These are phyloP conservation scores for Aspergillus pseudoviridinutans DNA, from an alignment of 2,329 filamentous ascomycete genomes.

Conservation along the genomic window DNA sequence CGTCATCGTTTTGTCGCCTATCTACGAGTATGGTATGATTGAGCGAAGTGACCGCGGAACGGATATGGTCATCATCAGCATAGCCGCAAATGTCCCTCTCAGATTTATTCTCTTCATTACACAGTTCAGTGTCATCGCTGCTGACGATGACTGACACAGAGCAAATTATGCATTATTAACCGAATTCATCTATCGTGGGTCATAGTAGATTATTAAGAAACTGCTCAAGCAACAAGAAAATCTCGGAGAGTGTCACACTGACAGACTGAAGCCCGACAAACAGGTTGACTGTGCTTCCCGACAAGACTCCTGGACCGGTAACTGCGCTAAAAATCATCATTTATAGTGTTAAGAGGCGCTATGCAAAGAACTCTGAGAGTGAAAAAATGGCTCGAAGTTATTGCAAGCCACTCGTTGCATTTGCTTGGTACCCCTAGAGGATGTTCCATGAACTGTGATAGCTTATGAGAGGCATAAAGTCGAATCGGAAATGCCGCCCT, in stretches of 20 bases:
- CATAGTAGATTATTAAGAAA: background rate
- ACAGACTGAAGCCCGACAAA: no score
- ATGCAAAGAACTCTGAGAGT: background rate
- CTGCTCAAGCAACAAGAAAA: background rate
- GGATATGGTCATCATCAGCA: background rate
- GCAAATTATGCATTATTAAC: background rate
- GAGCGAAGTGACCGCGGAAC: background rate
- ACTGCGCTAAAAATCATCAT: background rate
- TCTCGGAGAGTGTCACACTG: background rate
- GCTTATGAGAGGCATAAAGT: background rate
- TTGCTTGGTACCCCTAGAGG: conserved; percentile 1
- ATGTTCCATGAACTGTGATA: conserved; percentile 22
- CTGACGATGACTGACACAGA: background rate
- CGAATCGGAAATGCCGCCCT: background rate
- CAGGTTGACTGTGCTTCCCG: background rate
- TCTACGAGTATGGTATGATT: background rate
- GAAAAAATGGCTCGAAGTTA: background rate
- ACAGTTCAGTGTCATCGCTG: background rate
- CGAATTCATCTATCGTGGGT: background rate
- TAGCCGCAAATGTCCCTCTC: background rate
- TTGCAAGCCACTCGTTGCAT: background rate
- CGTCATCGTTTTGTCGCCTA: background rate
- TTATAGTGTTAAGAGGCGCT: background rate
- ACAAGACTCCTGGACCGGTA: no score
- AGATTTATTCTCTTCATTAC: background rate